These are phyloP conservation scores for Rosellinia necatrix DNA, from an alignment of 2,329 filamentous ascomycete species.

Conservation along the genomic window DNA sequence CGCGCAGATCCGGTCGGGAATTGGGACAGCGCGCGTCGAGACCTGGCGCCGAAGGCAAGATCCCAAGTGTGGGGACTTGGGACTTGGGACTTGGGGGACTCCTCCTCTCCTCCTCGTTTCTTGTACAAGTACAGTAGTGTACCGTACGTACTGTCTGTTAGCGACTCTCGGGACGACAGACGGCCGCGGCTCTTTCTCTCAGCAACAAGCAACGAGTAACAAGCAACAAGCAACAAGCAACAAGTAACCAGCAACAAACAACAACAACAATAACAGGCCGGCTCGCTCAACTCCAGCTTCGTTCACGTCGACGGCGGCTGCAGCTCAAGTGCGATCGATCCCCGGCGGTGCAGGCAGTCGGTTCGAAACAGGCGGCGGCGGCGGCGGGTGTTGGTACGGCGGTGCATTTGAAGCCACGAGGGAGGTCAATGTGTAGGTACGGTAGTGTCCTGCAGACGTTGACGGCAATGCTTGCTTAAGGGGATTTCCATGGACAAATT, in stretches of 20 bases:
- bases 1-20: slow-evolving; percentile 17
- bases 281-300: too few relatives aligned
- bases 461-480: slow-evolving; percentile 41
- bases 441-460: slow-evolving; percentile 31
- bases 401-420: slow-evolving; percentile 30
- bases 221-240: too few relatives aligned
- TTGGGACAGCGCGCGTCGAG: slow-evolving; percentile 20
- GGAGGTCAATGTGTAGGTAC: neutral
- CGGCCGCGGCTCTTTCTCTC: too few relatives aligned
- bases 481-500: slow-evolving; percentile 39
- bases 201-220: too few relatives aligned
- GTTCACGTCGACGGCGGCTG: slow-evolving; percentile 10
- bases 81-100: too few relatives aligned
- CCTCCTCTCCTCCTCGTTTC: too few relatives aligned
- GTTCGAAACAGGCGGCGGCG: neutral
- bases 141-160: too few relatives aligned
- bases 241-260: too few relatives aligned
- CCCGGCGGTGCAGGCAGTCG: slow-evolving; percentile 8
- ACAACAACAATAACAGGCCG: too few relatives aligned
- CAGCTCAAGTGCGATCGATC: neutral
- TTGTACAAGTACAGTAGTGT: too few relatives aligned
- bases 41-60: slow-evolving; percentile 2
- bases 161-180: too few relatives aligned
- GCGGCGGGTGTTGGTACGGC: slow-evolving; percentile 23
- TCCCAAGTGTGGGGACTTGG: slow-evolving; percentile 24